Conservation (phyloP, 768 basidiomycete species). For the Cantharellus cinnabarinus region DNA sequence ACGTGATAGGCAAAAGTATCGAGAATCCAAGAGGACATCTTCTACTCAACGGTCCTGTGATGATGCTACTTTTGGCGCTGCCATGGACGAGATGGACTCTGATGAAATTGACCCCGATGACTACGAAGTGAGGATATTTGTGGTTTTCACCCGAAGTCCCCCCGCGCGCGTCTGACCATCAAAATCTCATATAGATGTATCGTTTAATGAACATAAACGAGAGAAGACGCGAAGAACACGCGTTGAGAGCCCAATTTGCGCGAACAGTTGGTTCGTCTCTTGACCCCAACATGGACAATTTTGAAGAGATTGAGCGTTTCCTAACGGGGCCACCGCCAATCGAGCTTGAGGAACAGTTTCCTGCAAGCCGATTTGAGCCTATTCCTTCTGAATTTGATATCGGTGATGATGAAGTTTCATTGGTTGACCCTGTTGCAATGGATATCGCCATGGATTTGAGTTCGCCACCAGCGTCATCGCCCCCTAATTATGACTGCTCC, state of each 20-base stretch:
- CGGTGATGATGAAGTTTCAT: not conserved
- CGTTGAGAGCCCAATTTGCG: not conserved
- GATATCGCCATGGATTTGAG: not conserved
- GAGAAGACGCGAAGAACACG: constrained; percentile 1
- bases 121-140: not conserved
- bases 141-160: not conserved
- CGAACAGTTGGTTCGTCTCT: constrained; percentile 5
- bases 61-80: not conserved
- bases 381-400: not conserved
- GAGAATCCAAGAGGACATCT: not conserved
- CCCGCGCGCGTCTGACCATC: not conserved
- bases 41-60: not conserved
- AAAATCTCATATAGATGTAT: not conserved
- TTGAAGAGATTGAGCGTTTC: constrained; percentile 3
- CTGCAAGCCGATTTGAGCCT: not conserved
- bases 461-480: not conserved
- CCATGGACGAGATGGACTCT: constrained; percentile 2
- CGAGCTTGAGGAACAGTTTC: not conserved
- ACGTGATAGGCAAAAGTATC: constrained; percentile 2
- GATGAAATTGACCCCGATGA: not conserved
- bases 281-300: constrained; percentile 7
- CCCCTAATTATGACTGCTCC: not conserved
- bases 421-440: not conserved
- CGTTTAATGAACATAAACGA: constrained; percentile 3
- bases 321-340: not conserved